Conservation (phyloP, 164 flowering plant genomes). For the Saururus chinensis region DNA sequence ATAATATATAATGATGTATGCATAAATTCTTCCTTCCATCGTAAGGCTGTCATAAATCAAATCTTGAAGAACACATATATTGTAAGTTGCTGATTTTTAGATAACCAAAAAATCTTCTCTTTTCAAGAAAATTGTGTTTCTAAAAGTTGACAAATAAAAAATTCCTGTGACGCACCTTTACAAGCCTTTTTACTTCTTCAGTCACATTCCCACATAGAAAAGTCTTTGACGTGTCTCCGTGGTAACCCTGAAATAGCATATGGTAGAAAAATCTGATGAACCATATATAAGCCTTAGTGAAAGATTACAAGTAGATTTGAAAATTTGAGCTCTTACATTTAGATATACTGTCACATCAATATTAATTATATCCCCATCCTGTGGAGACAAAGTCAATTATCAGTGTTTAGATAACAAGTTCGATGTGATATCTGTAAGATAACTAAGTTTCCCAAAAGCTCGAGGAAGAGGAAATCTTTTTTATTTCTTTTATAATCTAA, state of each 20-base stretch:
- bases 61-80: no score
- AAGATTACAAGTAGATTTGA: not conserved
- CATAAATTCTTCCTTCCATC: no score
- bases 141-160: no score
- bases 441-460: no score
- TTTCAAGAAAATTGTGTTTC: no score
- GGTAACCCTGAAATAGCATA: constrained; percentile 58
- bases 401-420: not conserved
- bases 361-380: constrained; percentile 96
- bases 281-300: not conserved
- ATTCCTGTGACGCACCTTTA: constrained; percentile 34
- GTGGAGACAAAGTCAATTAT: constrained; percentile 18
- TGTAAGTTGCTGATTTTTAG: no score
- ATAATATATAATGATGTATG: no score
- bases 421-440: no score
- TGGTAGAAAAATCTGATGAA: not conserved
- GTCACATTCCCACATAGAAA: constrained; percentile 78
- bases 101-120: no score
- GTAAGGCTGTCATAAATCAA: no score
- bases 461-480: no score
- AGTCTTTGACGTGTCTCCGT: constrained; percentile 97
- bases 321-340: constrained; percentile 41
- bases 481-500: no score
- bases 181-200: constrained; percentile 44
- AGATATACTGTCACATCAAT: constrained; percentile 95